phyloP scores from a whole-genome alignment of 495 filamentous ascomycete genomes.

The Talaromyces borbonicus region DNA sequence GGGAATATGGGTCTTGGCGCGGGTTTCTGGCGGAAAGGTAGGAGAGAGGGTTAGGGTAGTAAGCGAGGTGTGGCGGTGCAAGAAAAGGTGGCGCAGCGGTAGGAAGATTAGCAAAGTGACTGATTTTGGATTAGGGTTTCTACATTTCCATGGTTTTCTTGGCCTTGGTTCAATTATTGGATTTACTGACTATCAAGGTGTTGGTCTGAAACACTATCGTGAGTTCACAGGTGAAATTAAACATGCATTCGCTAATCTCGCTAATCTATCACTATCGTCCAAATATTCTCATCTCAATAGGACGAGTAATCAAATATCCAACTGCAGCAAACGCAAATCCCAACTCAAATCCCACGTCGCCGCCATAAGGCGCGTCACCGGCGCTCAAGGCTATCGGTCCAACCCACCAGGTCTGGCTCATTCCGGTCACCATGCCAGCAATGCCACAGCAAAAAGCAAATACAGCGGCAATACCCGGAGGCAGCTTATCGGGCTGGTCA shows the following conservation, averaged over 20 bases:
- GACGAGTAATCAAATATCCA: slow-evolving; percentile 24
- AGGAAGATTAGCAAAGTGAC: too few relatives aligned
- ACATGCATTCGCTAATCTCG: too few relatives aligned
- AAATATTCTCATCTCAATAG: slow-evolving; percentile 26
- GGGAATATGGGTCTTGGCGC: background rate
- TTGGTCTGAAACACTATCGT: too few relatives aligned
- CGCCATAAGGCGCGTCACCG: slow-evolving; percentile 46
- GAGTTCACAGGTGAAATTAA: too few relatives aligned
- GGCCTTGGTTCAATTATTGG: background rate
- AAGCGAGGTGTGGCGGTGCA: background rate
- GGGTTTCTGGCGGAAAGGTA: background rate
- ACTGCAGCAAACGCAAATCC: slow-evolving; percentile 33
- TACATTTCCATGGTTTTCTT: background rate
- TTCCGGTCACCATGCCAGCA: slow-evolving; percentile 64
- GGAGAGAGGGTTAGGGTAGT: background rate
- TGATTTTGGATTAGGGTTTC: too few relatives aligned
- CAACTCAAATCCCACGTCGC: slow-evolving; percentile 70
- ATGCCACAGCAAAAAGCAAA: slow-evolving; percentile 59
- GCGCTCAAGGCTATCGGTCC: slow-evolving; percentile 61
- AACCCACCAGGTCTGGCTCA: slow-evolving; percentile 67
- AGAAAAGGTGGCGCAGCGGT: background rate
- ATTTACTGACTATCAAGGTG: slow-evolving; percentile 1
- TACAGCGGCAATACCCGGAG: slow-evolving; percentile 60
- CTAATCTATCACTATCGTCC: slow-evolving; percentile 17
- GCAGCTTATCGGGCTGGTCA: slow-evolving; percentile 48